Evolutionary conservation across 2,329 filamentous ascomycete genomes (phyloP), one percentile per base, ranked within the genome.

Genomic region (Botrytis galanthina): DNA sequence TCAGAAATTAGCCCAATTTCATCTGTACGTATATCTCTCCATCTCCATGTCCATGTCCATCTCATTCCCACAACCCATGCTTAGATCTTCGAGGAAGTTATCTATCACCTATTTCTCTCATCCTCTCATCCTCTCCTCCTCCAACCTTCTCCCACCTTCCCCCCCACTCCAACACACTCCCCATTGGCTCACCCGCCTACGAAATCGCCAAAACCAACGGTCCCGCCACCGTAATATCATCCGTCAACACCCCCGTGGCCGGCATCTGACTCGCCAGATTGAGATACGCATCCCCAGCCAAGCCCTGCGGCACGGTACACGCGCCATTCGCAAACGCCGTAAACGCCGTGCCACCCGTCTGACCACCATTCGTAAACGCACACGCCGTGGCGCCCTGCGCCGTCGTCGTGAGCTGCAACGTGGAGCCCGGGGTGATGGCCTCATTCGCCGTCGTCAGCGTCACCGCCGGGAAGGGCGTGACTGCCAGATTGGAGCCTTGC

Each of bases 241-340:
- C 90, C 4, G 86, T 87, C 75, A 91, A 80, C 54, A 84, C 81
- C 51, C 87, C 88, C 35, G 82, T 83, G 44, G 85, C 79, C 29
- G 88, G 87, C 2, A 82, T 84, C 44, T 80, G 80, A 78, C 81
- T 91, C 72, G 90, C 88, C 77, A 93, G 85, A 78, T 89, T 89
- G 78, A 93, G 86, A 82, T 92, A 93, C 68, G 88, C 87, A 76
- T 92, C 84, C 64, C 91, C 91, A 14, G 85, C 84, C 61, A 93
- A 82, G 79, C 86, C 86, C 78, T 88, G 85, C 22, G 91, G 91
- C 39, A 92, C 86, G 63, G 84, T 82, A 81, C 91, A 93, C 75
- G 84, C 86, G 5, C 84, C 84, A 60, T 84, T 82, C 59, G 84
- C 83, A 80, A 92, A 89, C 39, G 84, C 76, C 0, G 86, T 84